A percentile compares a stretch with the other conserved stretches of the same genome.
Evolutionary conservation across 441 rosid genomes (phyloP).

Genomic region (Euphorbia celastroides): DNA sequence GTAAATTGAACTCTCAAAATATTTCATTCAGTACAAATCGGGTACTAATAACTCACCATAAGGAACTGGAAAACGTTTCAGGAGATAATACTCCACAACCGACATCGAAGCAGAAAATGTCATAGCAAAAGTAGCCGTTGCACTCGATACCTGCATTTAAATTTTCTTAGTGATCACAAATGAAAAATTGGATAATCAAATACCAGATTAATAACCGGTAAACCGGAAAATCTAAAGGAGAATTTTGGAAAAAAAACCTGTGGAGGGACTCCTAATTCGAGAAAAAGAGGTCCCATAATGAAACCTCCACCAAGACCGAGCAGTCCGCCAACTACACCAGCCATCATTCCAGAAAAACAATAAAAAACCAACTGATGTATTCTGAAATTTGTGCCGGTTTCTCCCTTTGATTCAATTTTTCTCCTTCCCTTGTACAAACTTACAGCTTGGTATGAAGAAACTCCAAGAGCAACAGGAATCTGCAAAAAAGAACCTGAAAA

Average conservation of each 20-base stretch:
- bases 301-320: conserved; percentile 73
- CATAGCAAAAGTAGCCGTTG: conserved; percentile 57
- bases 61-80: conserved; percentile 51
- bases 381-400: conserved; percentile 27
- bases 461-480: conserved; percentile 54
- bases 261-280: conserved; percentile 63
- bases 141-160: conserved; percentile 41
- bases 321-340: conserved; percentile 54
- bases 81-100: conserved; percentile 46
- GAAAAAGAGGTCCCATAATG: conserved; percentile 60
- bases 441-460: conserved; percentile 41
- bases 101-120: conserved; percentile 56
- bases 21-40: no score
- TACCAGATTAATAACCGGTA: no score
- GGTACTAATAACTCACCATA: conserved; percentile 25
- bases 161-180: conserved; percentile 6
- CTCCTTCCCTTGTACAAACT: conserved; percentile 40
- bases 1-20: no score
- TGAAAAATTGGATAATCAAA: background rate
- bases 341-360: conserved; percentile 39
- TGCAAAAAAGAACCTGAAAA: conserved; percentile 18
- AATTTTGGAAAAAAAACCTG: conserved; percentile 55
- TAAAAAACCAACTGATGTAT: conserved; percentile 41
- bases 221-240: no score
- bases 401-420: conserved; percentile 44